A percentile compares a stretch with the other conserved stretches of the same genome.
Conservation (phyloP, 495 filamentous ascomycete genomes). For the Lasiosphaeriaceae sp. region DNA sequence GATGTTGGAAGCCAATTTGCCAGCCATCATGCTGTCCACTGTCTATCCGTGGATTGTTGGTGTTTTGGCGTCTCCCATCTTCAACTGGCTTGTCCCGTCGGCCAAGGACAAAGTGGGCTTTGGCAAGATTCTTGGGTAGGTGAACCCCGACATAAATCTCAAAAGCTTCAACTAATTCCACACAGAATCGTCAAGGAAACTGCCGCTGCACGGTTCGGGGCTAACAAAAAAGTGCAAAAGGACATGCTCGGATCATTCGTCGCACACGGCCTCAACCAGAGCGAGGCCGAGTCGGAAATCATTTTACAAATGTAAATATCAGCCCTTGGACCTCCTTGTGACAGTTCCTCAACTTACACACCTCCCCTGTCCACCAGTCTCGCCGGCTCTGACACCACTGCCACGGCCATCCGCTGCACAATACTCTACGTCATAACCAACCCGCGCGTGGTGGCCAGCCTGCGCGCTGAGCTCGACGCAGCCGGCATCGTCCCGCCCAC, state of each 20-base stretch:
- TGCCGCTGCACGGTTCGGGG: slow-evolving; percentile 13
- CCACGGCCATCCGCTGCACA: slow-evolving; percentile 53
- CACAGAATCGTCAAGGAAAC: slow-evolving; percentile 34
- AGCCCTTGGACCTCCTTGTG: no score
- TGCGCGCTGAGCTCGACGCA: slow-evolving; percentile 54
- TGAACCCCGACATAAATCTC: no score
- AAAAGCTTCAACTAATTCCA: not conserved
- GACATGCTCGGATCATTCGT: slow-evolving; percentile 47
- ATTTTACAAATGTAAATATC: slow-evolving; percentile 32
- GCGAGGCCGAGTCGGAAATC: slow-evolving; percentile 35
- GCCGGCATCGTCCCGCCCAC: slow-evolving; percentile 4
- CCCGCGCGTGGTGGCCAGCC: slow-evolving; percentile 29
- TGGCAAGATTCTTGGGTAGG: slow-evolving; percentile 49
- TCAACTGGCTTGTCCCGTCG: slow-evolving; percentile 53
- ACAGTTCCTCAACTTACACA: no score
- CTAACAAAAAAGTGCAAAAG: slow-evolving; percentile 22
- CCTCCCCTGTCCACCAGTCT: no score
- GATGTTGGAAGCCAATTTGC: slow-evolving; percentile 46
- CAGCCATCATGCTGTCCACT: slow-evolving; percentile 46
- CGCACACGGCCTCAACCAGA: slow-evolving; percentile 37
- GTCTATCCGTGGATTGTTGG: slow-evolving; percentile 54
- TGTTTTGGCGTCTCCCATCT: slow-evolving; percentile 50
- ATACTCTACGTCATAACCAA: slow-evolving; percentile 51
- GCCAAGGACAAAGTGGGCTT: slow-evolving; percentile 48
- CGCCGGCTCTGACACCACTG: slow-evolving; percentile 58